Evolutionary conservation across 805 yeast species (phyloP), one percentile per base, ranked within the genome.

Genomic region (Debaryomyces hansenii): DNA sequence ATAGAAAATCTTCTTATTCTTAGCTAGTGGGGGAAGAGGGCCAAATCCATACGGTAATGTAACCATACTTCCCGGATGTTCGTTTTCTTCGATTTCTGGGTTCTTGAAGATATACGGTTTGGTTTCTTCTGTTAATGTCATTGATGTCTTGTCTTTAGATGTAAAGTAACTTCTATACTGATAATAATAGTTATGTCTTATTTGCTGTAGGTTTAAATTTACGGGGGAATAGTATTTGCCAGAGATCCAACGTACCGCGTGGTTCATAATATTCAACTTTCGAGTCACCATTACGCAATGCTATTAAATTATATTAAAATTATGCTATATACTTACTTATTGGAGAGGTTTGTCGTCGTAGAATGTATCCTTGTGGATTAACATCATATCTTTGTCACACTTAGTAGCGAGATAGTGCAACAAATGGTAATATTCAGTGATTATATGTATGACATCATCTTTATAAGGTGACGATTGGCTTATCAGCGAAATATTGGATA

Each of bases 1-100:
- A 66, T 83, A 90, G 67, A 94, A 88, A 45, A 72, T 64, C 46
- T 56, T 57, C 43, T 59, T 52, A 55, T 62, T 53, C n/a, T 38
- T 15, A 10, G 49, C 14, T n/a, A 54, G 46, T 11, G 51, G 14
- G 5, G 72, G 71, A 9, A 67, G 16, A 3, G 74, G 74, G 1
- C 74, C 74, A 50, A 53, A 60, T 4, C 73, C 74, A 44, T 43
- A 62, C 8, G 62, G 62, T 27, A 69, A 55, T 8, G 46, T 45
- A 3, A 67, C 74, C 10, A 33, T 33, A 29, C 42, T 38, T 11
- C 66, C 66, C 4, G 55, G 56, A 18, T 37, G 47, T 8, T 49
- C 43, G 11, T 44, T 48, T n/a, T 9, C 29, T 8, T 40, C 32
- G 38, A 64, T 44, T 45, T 64, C 68, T 9, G 68, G 69, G 44